phyloP scores from a whole-genome alignment of 2,329 filamentous ascomycete species.

The Didymella pomorum region DNA sequence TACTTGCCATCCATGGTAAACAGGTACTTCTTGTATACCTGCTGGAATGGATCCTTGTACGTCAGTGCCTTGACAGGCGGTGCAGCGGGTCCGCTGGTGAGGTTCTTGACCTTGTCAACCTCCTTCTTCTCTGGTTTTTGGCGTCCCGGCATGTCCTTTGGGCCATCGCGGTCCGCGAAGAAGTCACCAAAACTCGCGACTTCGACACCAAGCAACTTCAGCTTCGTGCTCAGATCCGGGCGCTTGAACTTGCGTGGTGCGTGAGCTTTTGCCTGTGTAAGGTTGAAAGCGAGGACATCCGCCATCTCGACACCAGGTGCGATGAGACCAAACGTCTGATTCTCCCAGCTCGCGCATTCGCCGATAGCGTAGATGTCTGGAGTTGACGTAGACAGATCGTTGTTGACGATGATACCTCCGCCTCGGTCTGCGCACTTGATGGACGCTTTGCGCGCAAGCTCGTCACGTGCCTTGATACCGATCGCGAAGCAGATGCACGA shows the following conservation, averaged over 20 bases:
- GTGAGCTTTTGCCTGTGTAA: conserved; percentile 81
- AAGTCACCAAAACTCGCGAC: conserved; percentile 95
- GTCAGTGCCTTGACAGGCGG: conserved; percentile 80
- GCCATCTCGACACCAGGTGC: conserved; percentile 93
- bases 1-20: conserved; percentile 92
- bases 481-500: conserved; percentile 90
- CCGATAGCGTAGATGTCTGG: conserved; percentile 85
- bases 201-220: conserved; percentile 88
- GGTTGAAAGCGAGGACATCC: conserved; percentile 87
- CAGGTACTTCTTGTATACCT: conserved; percentile 92
- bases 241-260: conserved; percentile 74
- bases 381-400: conserved; percentile 72
- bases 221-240: conserved; percentile 88
- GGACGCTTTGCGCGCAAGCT: conserved; percentile 73
- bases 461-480: conserved; percentile 81
- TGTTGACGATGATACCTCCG: conserved; percentile 77
- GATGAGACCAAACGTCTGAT: conserved; percentile 87
- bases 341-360: conserved; percentile 89
- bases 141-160: conserved; percentile 73
- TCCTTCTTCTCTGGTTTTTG: conserved; percentile 58
- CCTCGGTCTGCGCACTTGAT: conserved; percentile 76
- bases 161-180: conserved; percentile 87
- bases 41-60: conserved; percentile 87
- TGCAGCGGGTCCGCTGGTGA: conserved; percentile 64
- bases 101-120: conserved; percentile 57